Percentiles rank a stretch among this genome's conserved stretches.
Conservation (phyloP, 257 asterid genomes). For the Knoxia roxburghii region DNA sequence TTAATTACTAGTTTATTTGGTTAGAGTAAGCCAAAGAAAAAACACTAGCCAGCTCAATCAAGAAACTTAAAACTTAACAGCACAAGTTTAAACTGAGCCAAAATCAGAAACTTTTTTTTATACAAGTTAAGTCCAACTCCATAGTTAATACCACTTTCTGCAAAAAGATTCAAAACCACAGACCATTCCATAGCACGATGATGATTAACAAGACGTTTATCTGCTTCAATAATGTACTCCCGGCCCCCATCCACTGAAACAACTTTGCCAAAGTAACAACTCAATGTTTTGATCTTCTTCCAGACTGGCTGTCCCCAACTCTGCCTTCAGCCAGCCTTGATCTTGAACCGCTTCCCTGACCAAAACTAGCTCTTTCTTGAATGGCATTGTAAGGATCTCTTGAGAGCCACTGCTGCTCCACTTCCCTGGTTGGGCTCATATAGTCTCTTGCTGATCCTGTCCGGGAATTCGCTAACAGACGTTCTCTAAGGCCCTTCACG, state of each 20-base stretch:
- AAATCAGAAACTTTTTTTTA: constrained; percentile 9
- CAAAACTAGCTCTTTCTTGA: constrained; percentile 31
- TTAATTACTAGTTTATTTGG: no score
- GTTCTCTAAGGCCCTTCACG: constrained; percentile 47
- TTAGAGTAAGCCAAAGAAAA: background rate
- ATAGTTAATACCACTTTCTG: background rate
- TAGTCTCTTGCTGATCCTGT: constrained; percentile 33
- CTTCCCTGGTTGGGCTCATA: constrained; percentile 33
- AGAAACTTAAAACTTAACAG: no score
- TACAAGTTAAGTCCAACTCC: background rate
- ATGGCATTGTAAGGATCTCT: constrained; percentile 31
- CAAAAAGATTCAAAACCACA: background rate
- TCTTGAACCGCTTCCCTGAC: constrained; percentile 37
- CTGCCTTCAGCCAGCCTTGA: constrained; percentile 48
- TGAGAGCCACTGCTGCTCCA: constrained; percentile 51
- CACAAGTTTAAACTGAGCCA: background rate
- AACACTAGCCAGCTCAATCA: no score
- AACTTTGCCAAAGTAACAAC: background rate
- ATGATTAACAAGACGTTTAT: constrained; percentile 49
- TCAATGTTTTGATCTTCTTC: constrained; percentile 65
- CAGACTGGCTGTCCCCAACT: constrained; percentile 40
- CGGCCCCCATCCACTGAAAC: constrained; percentile 1
- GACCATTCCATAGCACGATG: background rate
- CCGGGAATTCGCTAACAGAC: constrained; percentile 36
- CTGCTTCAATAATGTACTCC: background rate